A percentile compares a stretch with the other conserved stretches of the same genome.
These are phyloP conservation scores for Scenedesmus sp. DNA, from an alignment of 163 green algal genomes.

Conservation along the genomic window DNA sequence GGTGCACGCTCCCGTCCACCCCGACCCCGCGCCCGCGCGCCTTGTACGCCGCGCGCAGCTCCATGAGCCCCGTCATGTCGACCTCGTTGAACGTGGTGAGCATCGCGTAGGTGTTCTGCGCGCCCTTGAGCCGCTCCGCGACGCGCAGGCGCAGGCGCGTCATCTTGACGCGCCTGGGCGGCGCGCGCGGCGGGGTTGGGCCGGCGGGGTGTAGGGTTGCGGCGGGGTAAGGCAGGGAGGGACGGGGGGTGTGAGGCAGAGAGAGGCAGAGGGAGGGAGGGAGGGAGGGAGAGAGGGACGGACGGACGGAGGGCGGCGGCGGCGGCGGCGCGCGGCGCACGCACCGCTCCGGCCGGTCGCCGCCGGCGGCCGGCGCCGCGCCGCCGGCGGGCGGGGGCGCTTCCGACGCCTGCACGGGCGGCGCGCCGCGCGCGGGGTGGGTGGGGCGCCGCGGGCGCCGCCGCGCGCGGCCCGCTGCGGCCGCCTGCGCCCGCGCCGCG, in stretches of 20 bases:
- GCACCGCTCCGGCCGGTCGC: conserved; percentile 29
- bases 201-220: too few species aligned
- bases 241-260: too few species aligned
- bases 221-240: too few species aligned
- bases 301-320: too few species aligned
- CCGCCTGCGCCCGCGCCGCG: too few species aligned
- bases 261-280: neutral
- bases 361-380: neutral
- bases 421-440: too few species aligned
- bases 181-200: too few species aligned
- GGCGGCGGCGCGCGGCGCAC: too few species aligned
- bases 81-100: conserved; percentile 80
- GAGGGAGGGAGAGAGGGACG: neutral
- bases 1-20: neutral
- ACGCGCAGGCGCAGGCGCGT: conserved; percentile 93
- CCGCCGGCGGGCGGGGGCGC: neutral
- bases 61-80: conserved; percentile 97
- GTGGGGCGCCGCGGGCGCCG: too few species aligned
- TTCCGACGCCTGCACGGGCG: too few species aligned
- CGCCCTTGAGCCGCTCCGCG: conserved; percentile 95
- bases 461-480: too few species aligned
- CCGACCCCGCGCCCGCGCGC: conserved; percentile 38
- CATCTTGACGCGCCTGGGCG: conserved; percentile 93
- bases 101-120: conserved; percentile 92
- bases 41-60: conserved; percentile 95